A percentile compares a stretch with the other conserved stretches of the same genome.
phyloP scores from a whole-genome alignment of 768 basidiomycete species.

The Pisolithus albus region DNA sequence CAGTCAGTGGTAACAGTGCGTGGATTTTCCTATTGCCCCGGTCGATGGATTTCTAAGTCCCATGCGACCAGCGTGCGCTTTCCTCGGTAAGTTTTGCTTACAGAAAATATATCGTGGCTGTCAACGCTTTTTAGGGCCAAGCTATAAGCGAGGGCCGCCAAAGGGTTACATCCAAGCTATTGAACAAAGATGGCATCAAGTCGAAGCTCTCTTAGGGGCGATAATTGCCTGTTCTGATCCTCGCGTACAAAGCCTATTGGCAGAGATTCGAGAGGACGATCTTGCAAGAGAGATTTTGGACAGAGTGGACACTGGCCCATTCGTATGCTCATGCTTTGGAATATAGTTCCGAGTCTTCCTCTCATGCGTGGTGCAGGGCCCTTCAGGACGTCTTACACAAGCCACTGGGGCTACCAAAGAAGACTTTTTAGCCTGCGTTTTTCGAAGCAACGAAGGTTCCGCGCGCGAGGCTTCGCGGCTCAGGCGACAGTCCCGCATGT shows the following conservation, averaged over 20 bases:
- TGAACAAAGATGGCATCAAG: slow-evolving; percentile 86
- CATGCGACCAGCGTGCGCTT: slow-evolving; percentile 51
- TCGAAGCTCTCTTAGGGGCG: slow-evolving; percentile 83
- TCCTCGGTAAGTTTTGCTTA: slow-evolving; percentile 38
- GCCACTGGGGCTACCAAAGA: slow-evolving; percentile 63
- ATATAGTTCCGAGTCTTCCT: not conserved
- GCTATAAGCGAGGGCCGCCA: slow-evolving; percentile 77
- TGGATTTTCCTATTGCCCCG: slow-evolving; percentile 5
- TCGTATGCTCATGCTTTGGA: slow-evolving; percentile 39
- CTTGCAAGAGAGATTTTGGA: slow-evolving; percentile 71
- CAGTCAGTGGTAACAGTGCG: slow-evolving; percentile 47
- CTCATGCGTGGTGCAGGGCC: slow-evolving; percentile 42
- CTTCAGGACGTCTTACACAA: slow-evolving; percentile 57
- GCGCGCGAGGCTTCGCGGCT: slow-evolving; percentile 53
- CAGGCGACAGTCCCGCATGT: slow-evolving; percentile 67
- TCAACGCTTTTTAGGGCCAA: slow-evolving; percentile 45
- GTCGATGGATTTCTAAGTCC: slow-evolving; percentile 6
- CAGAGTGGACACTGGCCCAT: slow-evolving; percentile 74
- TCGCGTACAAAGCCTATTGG: slow-evolving; percentile 53
- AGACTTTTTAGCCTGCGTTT: slow-evolving; percentile 70
- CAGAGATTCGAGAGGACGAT: slow-evolving; percentile 62
- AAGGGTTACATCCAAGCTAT: slow-evolving; percentile 93
- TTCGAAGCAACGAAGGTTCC: slow-evolving; percentile 48
- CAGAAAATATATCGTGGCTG: not conserved
- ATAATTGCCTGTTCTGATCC: slow-evolving; percentile 67